Evolutionary conservation across 805 yeast species (phyloP), one percentile per base, ranked within the genome.

Genomic region (Yarrowia deformans): DNA sequence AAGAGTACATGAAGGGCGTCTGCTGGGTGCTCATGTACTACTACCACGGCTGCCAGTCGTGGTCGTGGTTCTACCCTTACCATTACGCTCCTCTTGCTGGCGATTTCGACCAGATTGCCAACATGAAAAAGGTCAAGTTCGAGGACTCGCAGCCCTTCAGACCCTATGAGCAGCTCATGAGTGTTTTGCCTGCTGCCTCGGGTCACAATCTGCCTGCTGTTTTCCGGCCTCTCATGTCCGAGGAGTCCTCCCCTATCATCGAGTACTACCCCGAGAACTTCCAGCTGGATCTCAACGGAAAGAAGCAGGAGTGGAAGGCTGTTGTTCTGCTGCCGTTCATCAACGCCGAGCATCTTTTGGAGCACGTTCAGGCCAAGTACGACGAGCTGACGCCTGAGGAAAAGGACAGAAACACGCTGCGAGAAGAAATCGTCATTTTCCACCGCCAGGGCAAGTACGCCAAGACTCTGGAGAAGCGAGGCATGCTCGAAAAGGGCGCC

Each of bases 61-160:
- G 99, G 99, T 88, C 88, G 69, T 95, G 99, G 99, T 95, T 87
- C 78, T 95, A 89, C 75, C 99, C 98, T 0, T 94, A 89, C 77
- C 98, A 95, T 76, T 96, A 95, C 80, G 98, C 99, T 0, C 99
- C 99, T 29, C 93, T 95, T 83, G 98, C 98, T 0, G 84, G 89
- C 7, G 99, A 95, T 77, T 90, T 95, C 74, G 81, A 78, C 1
- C 85, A 87, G 58, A 75, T 90, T 50, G 76, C 77, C 12, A 75
- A 74, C 32, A 73, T 85, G 29, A 74, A 78, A 23, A 23, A 23
- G 29, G 82, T 92, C 19, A 79, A 80, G 39, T 91, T 93, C 75
- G 82, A 83, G 10, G 75, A 77, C 50, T 97, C 97, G 8, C 81
- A 83, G 69, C 98, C 98, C 13, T 93, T 93, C 79, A 79, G 87